Evolutionary conservation across 768 basidiomycete species (phyloP), one percentile per base, ranked within the genome.

Genomic region (Galerina marginata): DNA sequence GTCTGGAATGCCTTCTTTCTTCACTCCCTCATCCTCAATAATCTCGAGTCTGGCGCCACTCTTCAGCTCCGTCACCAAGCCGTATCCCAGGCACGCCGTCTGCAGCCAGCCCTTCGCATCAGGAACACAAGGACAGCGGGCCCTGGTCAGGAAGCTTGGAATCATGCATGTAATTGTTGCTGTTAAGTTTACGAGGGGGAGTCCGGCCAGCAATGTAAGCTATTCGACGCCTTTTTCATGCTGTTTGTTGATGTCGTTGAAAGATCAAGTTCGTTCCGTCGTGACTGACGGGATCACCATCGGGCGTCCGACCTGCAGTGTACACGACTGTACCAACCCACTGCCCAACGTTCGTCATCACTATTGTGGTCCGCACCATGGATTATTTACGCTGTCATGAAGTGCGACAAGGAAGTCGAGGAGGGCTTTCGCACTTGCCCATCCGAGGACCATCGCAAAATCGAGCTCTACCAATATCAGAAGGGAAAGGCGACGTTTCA

Each of bases 211-310:
- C 42, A 48, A 11, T 45, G 61, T 66, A 38, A 23, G 63, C 26
- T 51, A 44, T 58, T 45, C 53, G 39, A 23, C 15, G 11, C 37
- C 9, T 36, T n/a, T 23, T 11, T 9, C 25, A 9, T 48, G 5
- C 10, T 47, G 25, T 39, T 47, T n/a, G 14, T 6, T 29, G 29
- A 12, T 58, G 37, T 48, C 23, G 37, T 45, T 49, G 20, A 20
- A 20, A 53, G 49, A 44, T 14, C 43, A 36, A 29, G 25, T 67
- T 25, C 60, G 62, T 12, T 54, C 68, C 4, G 61, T 61, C 0
- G 70, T 75, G 12, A 71, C 66, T 14, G 74, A 77, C 67, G 72
- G 75, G 4, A 64, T 77, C 25, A 68, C 68, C 9, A 65, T 78
- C 52, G 76, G 75, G 6, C 70, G 67, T 51, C 71, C 71, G 1